Percentiles rank a stretch among this genome's conserved stretches.
phyloP scores from a whole-genome alignment of 2,329 filamentous ascomycete species.

The Pseudogymnoascus sp. region DNA sequence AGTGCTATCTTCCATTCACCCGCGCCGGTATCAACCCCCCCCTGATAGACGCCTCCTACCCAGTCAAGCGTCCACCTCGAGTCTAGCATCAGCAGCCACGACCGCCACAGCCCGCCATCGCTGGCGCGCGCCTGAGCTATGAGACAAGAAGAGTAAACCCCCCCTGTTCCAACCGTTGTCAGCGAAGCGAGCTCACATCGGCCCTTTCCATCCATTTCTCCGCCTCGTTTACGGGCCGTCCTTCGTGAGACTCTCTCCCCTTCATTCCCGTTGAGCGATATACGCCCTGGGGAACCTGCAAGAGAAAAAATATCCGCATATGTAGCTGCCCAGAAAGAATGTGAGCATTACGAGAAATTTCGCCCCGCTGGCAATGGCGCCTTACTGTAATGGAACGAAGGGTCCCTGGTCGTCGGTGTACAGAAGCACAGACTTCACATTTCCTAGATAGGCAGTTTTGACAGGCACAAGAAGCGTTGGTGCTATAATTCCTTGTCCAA shows the following conservation, averaged over 20 bases:
- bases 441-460: neutral
- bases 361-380: neutral
- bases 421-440: neutral
- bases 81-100: neutral
- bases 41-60: neutral
- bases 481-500: constrained; percentile 8
- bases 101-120: neutral
- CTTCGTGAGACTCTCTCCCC: neutral
- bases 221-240: neutral
- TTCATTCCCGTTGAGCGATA: neutral
- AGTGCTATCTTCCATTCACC: constrained; percentile 6
- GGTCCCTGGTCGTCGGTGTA: neutral
- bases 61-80: neutral
- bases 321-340: neutral
- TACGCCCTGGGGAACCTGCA: neutral
- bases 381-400: neutral
- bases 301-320: neutral
- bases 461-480: neutral
- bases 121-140: neutral
- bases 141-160: neutral
- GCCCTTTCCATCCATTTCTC: neutral
- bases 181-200: neutral
- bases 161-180: neutral
- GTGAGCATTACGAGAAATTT: neutral
- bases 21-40: neutral